phyloP scores from a whole-genome alignment of 352 stramenopile species.

The Phytophthora meadii region DNA sequence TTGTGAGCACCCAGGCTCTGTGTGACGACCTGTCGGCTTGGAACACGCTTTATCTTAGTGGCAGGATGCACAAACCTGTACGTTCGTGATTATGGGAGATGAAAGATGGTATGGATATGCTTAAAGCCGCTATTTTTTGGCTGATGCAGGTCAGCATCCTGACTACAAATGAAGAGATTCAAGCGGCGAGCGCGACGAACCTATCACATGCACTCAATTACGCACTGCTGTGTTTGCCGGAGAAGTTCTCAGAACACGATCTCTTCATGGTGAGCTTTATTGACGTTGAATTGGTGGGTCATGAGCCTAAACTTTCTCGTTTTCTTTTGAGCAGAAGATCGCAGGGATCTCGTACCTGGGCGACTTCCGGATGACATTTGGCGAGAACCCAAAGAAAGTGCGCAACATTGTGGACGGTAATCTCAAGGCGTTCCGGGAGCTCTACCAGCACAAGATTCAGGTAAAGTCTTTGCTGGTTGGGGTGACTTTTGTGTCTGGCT shows the following conservation, averaged over 20 bases:
- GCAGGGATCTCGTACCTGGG: slow-evolving; percentile 90
- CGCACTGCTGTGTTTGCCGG: slow-evolving; percentile 73
- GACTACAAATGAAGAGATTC: slow-evolving; percentile 51
- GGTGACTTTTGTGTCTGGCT: neutral
- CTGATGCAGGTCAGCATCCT: slow-evolving; percentile 66
- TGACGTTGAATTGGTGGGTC: neutral
- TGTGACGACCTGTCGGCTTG: slow-evolving; percentile 80
- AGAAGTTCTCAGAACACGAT: slow-evolving; percentile 84
- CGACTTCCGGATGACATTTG: slow-evolving; percentile 92
- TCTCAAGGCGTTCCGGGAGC: slow-evolving; percentile 68
- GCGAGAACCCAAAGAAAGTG: slow-evolving; percentile 92
- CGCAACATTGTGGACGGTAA: slow-evolving; percentile 92
- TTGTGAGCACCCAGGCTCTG: slow-evolving; percentile 84
- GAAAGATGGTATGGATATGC: slow-evolving; percentile 1
- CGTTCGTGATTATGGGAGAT: slow-evolving; percentile 18
- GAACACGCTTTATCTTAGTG: slow-evolving; percentile 89
- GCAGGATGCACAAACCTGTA: slow-evolving; percentile 89
- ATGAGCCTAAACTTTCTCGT: slow-evolving; percentile 5
- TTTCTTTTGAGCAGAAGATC: slow-evolving; percentile 64
- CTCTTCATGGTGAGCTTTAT: slow-evolving; percentile 79
- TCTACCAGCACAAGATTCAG: slow-evolving; percentile 83
- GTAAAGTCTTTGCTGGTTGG: slow-evolving; percentile 34
- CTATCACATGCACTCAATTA: slow-evolving; percentile 80
- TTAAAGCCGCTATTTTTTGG: slow-evolving; percentile 4
- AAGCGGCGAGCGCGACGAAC: slow-evolving; percentile 62